Conservation (phyloP, 768 basidiomycete species). For the Rhizopogon vesiculosus region DNA sequence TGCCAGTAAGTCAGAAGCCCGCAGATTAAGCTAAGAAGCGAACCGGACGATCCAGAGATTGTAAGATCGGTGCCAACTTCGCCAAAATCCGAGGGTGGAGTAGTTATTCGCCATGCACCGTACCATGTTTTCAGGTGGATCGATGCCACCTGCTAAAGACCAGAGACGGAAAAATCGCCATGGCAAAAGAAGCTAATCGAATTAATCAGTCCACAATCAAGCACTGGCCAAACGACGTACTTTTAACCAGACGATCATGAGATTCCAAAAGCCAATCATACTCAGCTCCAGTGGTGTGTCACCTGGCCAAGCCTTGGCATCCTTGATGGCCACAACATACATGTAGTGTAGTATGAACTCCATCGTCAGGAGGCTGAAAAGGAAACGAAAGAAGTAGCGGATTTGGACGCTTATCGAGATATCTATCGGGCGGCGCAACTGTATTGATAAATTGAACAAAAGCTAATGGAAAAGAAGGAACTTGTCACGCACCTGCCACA, state of each 20-base stretch:
- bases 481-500: conserved; percentile 71
- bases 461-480: neutral
- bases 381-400: conserved; percentile 67
- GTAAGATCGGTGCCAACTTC: conserved; percentile 94
- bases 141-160: conserved; percentile 83
- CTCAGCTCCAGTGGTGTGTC: conserved; percentile 75
- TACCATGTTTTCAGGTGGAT: conserved; percentile 98
- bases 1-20: neutral
- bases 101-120: conserved; percentile 99
- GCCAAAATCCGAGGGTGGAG: conserved; percentile 89
- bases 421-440: conserved; percentile 59
- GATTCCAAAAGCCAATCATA: conserved; percentile 97
- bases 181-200: conserved; percentile 73
- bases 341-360: conserved; percentile 90
- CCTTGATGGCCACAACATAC: conserved; percentile 97
- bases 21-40: conserved; percentile 4
- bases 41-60: conserved; percentile 94
- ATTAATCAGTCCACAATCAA: neutral
- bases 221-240: conserved; percentile 34
- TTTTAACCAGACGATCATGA: conserved; percentile 96
- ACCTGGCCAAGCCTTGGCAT: conserved; percentile 75
- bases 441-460: neutral
- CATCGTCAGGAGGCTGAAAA: conserved; percentile 74
- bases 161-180: conserved; percentile 98
- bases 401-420: conserved; percentile 38